Conservation (phyloP, 164 flowering plant genomes). For the Tetracentron sinense region DNA sequence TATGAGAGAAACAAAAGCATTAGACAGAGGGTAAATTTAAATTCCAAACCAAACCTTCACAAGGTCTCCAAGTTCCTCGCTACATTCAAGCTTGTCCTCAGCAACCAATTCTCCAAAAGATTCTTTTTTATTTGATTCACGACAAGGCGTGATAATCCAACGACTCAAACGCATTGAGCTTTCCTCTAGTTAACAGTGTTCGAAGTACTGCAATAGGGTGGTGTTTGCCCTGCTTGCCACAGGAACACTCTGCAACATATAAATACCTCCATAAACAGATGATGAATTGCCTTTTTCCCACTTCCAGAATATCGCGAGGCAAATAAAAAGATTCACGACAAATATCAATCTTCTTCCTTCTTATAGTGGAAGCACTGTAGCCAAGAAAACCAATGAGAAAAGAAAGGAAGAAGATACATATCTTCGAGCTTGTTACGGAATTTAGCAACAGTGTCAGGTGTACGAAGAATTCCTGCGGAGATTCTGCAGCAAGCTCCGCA, state of each 20-base stretch:
- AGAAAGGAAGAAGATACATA: too few relatives aligned
- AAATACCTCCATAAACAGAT: too few relatives aligned
- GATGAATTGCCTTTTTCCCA: too few relatives aligned
- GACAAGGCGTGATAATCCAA: conserved; percentile 71
- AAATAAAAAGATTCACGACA: background rate
- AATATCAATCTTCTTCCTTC: too few relatives aligned
- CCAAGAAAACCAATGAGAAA: too few relatives aligned
- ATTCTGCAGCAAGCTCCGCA: conserved; percentile 85
- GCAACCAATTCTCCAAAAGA: conserved; percentile 79
- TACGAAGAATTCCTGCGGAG: conserved; percentile 74
- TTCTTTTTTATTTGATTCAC: conserved; percentile 79
- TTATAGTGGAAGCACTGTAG: too few relatives aligned
- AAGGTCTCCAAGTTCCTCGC: conserved; percentile 99
- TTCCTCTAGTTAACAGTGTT: conserved; percentile 67
- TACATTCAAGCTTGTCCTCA: conserved; percentile 85
- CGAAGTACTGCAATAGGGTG: conserved; percentile 74
- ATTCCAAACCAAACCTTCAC: conserved; percentile 64
- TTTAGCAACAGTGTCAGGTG: conserved; percentile 80
- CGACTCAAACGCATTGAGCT: conserved; percentile 78
- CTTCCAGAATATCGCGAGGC: background rate
- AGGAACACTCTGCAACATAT: conserved; percentile 65
- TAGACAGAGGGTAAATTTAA: conserved; percentile 2
- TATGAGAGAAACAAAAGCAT: background rate
- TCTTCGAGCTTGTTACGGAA: conserved; percentile 40
- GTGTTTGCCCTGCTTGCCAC: conserved; percentile 79